Evolutionary conservation across 192 early-diverging fungal genomes (phyloP), one percentile per base, ranked within the genome.

Genomic region (Thoreauomyces humboldtii): DNA sequence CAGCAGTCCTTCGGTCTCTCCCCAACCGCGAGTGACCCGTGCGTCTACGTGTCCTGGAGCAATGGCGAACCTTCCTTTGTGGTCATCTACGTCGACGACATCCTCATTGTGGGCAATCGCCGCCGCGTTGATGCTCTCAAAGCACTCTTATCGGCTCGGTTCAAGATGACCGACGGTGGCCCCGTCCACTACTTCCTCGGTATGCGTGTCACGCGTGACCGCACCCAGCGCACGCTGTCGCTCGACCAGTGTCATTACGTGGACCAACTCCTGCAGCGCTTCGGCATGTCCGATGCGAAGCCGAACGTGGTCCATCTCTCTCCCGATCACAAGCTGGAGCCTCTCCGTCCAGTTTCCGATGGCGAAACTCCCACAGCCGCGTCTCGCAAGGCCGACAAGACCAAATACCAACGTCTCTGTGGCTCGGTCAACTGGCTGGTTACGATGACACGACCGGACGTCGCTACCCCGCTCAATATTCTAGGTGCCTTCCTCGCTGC

Each of bases 111-210:
- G 38, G n/a, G 11, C 11, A 41, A 41, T 9, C 11, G n/a, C 11
- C 38, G 38, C 38, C 11, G 11, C n/a, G 38, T n/a, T 41, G 48
- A 51, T 51, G 48, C 48, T 22, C 9, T 51, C 11, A 51, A 51
- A 22, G 11, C 22, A 9, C 9, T 9, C 7, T 22, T 51, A 17
- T 9, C n/a, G n/a, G 48, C 15, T 21, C 15, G 33, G 33, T 57
- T 57, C 31, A 35, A 57, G 24, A 57, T 57, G 54, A 57, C 54
- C 25, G 54, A 57, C 54, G 11, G 54, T 57, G 54, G 54, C 12
- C 54, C 29, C 7, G 34, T 57, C 14, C 33, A 27, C 14, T 22
- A 57, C 11, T 57, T 57, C 12, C 54, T 57, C 34, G 54, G 54
- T 6, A 14, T 57, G 15, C 54, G 54, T 7, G 24, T 57, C 38